Evolutionary conservation across 345 rosid species (phyloP).

Genomic region (Salix udensis): DNA sequence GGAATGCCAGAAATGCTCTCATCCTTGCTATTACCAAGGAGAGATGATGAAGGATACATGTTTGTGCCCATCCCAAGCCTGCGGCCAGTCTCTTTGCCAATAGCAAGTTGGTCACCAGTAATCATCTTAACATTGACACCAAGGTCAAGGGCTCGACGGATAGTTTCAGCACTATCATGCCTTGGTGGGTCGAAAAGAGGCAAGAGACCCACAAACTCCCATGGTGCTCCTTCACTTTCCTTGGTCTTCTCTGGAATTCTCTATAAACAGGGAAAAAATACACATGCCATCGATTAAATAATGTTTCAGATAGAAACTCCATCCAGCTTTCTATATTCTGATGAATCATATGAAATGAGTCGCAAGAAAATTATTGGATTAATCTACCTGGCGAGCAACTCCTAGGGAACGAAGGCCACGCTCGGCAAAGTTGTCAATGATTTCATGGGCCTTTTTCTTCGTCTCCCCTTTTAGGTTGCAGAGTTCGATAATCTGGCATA

Average conservation of each 20-base stretch:
- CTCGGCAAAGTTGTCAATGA: conserved; percentile 65
- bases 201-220: conserved; percentile 90
- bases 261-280: conserved; percentile 25
- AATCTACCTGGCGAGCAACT: conserved; percentile 65
- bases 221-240: conserved; percentile 66
- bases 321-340: background rate
- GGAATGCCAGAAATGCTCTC: conserved; percentile 59
- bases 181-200: conserved; percentile 97
- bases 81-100: conserved; percentile 92
- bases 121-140: conserved; percentile 98
- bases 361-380: background rate
- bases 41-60: conserved; percentile 88
- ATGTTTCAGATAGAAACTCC: background rate
- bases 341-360: background rate
- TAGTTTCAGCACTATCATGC: conserved; percentile 97
- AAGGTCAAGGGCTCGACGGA: conserved; percentile 76
- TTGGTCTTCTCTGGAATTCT: conserved; percentile 64
- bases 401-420: conserved; percentile 87
- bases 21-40: conserved; percentile 74
- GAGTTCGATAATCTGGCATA: conserved; percentile 63
- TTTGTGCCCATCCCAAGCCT: conserved; percentile 95
- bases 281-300: background rate
- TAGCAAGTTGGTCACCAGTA: conserved; percentile 79
- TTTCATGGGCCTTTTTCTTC: conserved; percentile 45
- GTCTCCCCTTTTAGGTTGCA: conserved; percentile 58